Conservation (phyloP, 2,329 filamentous ascomycete genomes). For the Ophiobolus disseminans region DNA sequence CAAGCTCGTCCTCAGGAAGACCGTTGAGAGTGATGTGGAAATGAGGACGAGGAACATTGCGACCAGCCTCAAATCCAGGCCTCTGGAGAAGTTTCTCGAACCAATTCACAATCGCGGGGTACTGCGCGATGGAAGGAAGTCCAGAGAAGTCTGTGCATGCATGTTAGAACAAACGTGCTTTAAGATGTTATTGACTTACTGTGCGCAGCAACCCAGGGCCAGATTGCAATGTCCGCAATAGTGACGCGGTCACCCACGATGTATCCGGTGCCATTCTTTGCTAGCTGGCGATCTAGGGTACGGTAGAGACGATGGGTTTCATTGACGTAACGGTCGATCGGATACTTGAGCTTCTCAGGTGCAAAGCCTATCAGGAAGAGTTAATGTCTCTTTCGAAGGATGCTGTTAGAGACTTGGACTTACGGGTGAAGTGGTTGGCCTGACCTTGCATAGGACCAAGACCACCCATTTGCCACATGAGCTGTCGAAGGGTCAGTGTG, state of each 20-base stretch:
- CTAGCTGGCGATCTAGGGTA: background rate
- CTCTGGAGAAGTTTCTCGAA: constrained; percentile 7
- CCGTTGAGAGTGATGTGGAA: constrained; percentile 11
- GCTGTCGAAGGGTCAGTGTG: constrained; percentile 63
- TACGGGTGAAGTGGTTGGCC: constrained; percentile 24
- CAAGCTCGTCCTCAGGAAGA: constrained; percentile 6
- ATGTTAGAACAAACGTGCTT: background rate
- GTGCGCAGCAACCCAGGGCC: constrained; percentile 11
- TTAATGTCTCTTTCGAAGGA: background rate
- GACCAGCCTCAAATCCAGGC: constrained; percentile 10
- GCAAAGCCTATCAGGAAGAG: background rate
- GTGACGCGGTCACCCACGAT: constrained; percentile 13
- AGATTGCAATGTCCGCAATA: constrained; percentile 9
- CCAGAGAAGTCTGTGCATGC: constrained; percentile 6
- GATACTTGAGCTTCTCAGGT: constrained; percentile 1
- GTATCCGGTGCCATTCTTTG: constrained; percentile 5
- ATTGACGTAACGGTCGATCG: background rate
- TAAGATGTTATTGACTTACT: background rate
- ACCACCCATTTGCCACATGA: constrained; percentile 57
- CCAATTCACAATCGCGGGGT: constrained; percentile 7
- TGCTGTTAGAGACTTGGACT: background rate
- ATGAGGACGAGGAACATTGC: constrained; percentile 12
- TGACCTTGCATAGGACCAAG: constrained; percentile 42
- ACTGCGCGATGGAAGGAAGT: constrained; percentile 2
- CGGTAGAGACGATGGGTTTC: background rate